phyloP scores from a whole-genome alignment of 2,329 filamentous ascomycete genomes.

The Botrytis hyacinthi region DNA sequence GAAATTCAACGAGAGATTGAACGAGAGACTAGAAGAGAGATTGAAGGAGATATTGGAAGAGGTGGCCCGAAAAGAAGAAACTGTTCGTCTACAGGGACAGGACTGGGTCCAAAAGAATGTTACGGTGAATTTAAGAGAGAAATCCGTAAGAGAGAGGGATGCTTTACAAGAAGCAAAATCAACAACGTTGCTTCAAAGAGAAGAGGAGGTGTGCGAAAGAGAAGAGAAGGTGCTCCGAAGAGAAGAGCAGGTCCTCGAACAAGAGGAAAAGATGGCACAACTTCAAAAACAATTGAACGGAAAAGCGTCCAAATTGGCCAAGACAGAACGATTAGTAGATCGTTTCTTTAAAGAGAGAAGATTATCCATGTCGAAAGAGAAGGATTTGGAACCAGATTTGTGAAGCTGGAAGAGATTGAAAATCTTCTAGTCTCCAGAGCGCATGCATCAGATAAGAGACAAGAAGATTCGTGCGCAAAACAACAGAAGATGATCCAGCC shows the following conservation, averaged over 20 bases:
- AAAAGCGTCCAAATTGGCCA: rapidly evolving
- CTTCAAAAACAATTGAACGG: neutral
- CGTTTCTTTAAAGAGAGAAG: neutral
- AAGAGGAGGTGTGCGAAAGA: neutral
- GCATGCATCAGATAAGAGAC: too few species aligned
- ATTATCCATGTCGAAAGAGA: neutral
- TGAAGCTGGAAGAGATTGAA: neutral
- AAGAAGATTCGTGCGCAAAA: too few species aligned
- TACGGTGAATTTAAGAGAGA: neutral
- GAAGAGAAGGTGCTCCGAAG: neutral
- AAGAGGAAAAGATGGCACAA: neutral
- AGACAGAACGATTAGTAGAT: too few species aligned
- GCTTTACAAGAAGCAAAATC: neutral
- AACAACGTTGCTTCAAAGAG: neutral
- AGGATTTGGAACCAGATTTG: neutral
- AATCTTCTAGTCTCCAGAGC: neutral
- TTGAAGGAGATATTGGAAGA: neutral
- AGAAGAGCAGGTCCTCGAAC: neutral
- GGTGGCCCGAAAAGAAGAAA: neutral
- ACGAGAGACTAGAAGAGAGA: neutral
- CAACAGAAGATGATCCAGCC: too few species aligned
- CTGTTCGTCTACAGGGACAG: neutral
- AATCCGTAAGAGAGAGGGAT: neutral
- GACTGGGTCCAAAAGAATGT: neutral
- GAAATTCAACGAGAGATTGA: too few species aligned